Percentiles rank a stretch among this genome's conserved stretches.
These are phyloP conservation scores for Penicillium hesseltinei DNA, from an alignment of 2,329 filamentous ascomycete species.

Conservation along the genomic window DNA sequence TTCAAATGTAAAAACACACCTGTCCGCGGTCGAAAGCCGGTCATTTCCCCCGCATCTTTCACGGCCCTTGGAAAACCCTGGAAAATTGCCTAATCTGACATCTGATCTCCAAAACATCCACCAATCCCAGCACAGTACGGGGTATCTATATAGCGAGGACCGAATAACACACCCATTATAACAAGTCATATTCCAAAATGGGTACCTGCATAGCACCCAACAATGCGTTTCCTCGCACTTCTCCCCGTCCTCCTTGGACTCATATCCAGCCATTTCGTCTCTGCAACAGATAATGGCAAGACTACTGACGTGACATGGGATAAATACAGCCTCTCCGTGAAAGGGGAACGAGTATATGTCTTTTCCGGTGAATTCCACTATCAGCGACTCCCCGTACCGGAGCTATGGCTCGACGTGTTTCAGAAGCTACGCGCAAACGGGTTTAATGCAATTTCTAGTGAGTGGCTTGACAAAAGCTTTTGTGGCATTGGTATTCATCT, in stretches of 20 bases:
- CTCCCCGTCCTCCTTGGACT: slow-evolving; percentile 16
- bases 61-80: slow-evolving; percentile 6
- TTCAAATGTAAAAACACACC: background rate
- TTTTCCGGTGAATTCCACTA: slow-evolving; percentile 56
- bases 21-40: background rate
- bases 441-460: slow-evolving; percentile 51
- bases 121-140: slow-evolving; percentile 26
- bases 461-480: background rate
- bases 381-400: slow-evolving; percentile 53
- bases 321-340: slow-evolving; percentile 51
- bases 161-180: slow-evolving; percentile 12
- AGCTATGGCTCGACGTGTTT: slow-evolving; percentile 56
- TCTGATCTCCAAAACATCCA: slow-evolving; percentile 24
- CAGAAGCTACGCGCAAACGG: slow-evolving; percentile 55
- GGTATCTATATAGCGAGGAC: slow-evolving; percentile 23
- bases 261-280: slow-evolving; percentile 10
- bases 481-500: background rate
- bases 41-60: slow-evolving; percentile 11
- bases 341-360: slow-evolving; percentile 50
- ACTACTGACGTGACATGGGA: slow-evolving; percentile 53
- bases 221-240: slow-evolving; percentile 22
- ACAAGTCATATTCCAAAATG: background rate
- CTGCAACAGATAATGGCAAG: slow-evolving; percentile 42
- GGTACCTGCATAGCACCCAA: background rate
- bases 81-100: slow-evolving; percentile 21